Evolutionary conservation across 129 eudicot genomes (phyloP), one percentile per base, ranked within the genome.

Genomic region (Saposhnikovia divaricata): DNA sequence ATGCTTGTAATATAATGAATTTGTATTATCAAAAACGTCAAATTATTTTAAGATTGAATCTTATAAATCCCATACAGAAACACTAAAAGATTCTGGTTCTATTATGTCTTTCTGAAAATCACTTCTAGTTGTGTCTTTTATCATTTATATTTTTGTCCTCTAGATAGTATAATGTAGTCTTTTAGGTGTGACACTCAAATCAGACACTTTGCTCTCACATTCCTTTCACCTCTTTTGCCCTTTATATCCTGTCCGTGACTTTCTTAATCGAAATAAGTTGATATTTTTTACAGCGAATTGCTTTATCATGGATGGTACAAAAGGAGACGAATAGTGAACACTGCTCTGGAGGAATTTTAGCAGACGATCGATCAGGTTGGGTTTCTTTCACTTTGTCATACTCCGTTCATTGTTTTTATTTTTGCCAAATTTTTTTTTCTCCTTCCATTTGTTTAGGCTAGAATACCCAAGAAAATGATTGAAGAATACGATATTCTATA

Each of bases 361-460:
- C 99, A 6, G 99, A 96, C 87, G 99, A 96, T n/a, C n/a, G n/a
- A n/a, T 81, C 99, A 96, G 99, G 99, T 94, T 86, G 42, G 43
- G 68, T 66, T 80, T 77, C 78, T 55, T 76, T 55, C 63, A 5
- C 34, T 78, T 65, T 13, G 14, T 76, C 63, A 10, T 16, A 59
- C 1, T 73, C 28, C 19, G 0, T 23, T 12, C n/a, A 53, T 57
- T 57, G 12, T 57, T 55, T 53, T 18, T 18, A 53, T 19, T 55
- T 55, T 55, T 12, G 28, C 27, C 65, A 55, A 55, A 55, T 53
- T 18, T 21, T 1, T n/a, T 7, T 55, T 55, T 53, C 63, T 21
- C 65, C 34, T 6, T 7, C 12, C 65, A 55, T 6, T 55, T 18
- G 2, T 55, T 55, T 55, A 23, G 65, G 28, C 65, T 9, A 59